Conservation (phyloP, 768 basidiomycete genomes). For the Leccinellum luteum region DNA sequence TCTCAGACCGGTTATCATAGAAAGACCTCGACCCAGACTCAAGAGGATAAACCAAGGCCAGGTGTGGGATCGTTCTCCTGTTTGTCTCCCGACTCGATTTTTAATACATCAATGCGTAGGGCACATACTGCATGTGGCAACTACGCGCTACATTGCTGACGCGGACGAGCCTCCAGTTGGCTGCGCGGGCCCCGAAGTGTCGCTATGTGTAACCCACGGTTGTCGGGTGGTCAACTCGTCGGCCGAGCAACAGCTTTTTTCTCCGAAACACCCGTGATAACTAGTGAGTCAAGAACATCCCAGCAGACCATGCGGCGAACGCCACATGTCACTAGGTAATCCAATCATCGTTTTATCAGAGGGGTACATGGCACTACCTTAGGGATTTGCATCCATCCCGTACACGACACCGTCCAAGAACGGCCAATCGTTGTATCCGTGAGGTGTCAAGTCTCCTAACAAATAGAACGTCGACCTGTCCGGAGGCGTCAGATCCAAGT, state of each 20-base stretch:
- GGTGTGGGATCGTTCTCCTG: neutral
- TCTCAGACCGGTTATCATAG: neutral
- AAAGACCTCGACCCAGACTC: neutral
- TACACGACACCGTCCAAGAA: neutral
- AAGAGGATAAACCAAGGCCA: neutral
- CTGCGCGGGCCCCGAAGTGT: neutral
- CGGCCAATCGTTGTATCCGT: neutral
- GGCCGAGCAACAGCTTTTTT: slow-evolving; percentile 13
- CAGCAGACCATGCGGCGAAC: neutral
- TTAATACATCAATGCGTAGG: neutral
- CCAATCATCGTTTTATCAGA: neutral
- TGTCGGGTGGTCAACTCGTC: neutral
- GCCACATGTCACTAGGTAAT: neutral
- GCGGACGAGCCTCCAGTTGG: neutral
- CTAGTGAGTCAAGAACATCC: neutral
- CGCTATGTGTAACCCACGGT: neutral
- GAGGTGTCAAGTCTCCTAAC: neutral
- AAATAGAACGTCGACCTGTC: neutral
- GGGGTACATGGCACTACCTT: neutral
- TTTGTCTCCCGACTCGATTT: neutral
- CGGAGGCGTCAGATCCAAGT: neutral
- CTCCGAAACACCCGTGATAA: neutral
- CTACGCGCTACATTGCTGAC: neutral
- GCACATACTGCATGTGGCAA: neutral
- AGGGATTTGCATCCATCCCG: neutral